Conservation (phyloP, 768 basidiomycete genomes). For the Naematelia aurantialba region DNA sequence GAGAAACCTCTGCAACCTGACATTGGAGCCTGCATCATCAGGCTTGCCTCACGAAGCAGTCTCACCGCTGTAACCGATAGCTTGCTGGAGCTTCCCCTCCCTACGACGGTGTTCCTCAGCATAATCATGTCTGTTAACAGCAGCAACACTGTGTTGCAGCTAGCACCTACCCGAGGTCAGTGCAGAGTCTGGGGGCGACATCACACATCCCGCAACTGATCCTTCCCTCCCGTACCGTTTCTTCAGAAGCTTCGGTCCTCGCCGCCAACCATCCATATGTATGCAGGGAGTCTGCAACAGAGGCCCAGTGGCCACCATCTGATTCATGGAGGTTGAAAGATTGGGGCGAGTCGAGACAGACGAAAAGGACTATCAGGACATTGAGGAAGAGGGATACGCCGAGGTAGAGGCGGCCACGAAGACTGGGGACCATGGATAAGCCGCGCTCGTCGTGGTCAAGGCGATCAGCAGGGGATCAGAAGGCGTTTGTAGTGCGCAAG, state of each 20-base stretch:
- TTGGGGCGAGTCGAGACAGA: background rate
- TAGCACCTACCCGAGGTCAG: conserved; percentile 24
- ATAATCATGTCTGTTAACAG: background rate
- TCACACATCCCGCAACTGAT: conserved; percentile 19
- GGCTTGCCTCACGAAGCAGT: background rate
- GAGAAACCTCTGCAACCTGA: conserved; percentile 24
- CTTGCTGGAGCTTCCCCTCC: conserved; percentile 14
- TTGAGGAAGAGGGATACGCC: conserved; percentile 5
- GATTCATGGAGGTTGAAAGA: background rate
- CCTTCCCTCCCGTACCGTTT: background rate
- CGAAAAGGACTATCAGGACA: conserved; percentile 1
- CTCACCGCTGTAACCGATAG: conserved; percentile 18
- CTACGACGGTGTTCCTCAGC: conserved; percentile 1
- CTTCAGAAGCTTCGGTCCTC: background rate
- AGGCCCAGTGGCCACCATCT: background rate
- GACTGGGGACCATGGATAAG: no score
- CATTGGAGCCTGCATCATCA: conserved; percentile 24
- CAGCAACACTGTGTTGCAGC: background rate
- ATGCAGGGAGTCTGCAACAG: background rate
- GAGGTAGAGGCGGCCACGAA: conserved; percentile 1
- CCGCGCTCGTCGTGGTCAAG: no score
- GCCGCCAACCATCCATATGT: background rate
- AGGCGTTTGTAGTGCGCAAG: no score
- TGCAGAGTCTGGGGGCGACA: conserved; percentile 22
- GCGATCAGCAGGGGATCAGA: no score